These are phyloP conservation scores for Suhomyces sp. DNA, from an alignment of 805 yeast species.

Conservation along the genomic window DNA sequence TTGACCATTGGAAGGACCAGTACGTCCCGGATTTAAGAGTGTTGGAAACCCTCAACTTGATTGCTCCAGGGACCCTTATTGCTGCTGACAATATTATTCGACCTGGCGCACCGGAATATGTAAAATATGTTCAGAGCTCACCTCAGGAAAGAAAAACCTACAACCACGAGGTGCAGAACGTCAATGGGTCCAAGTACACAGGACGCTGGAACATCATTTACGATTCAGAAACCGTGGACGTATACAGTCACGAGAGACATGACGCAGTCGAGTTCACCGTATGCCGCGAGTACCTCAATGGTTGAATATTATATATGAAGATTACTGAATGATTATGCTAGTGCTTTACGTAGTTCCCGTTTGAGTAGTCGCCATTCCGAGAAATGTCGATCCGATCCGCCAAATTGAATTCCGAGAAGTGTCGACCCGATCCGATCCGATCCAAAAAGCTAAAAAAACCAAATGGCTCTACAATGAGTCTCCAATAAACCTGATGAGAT, in stretches of 20 bases:
- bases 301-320: background rate
- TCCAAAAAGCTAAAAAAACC: no score
- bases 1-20: slow-evolving; percentile 39
- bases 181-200: slow-evolving; percentile 22
- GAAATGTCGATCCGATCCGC: background rate
- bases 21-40: slow-evolving; percentile 44
- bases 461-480: no score
- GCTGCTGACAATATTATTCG: slow-evolving; percentile 36
- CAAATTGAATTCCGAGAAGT: background rate
- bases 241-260: background rate
- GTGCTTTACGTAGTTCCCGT: background rate
- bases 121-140: slow-evolving; percentile 33
- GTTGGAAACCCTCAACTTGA: slow-evolving; percentile 37
- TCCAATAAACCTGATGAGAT: no score
- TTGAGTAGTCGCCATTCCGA: background rate
- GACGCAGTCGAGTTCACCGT: background rate
- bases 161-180: slow-evolving; percentile 24
- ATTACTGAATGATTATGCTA: background rate
- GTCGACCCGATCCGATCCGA: background rate
- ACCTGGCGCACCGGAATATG: slow-evolving; percentile 42
- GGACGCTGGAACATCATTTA: slow-evolving; percentile 45
- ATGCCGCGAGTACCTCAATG: background rate
- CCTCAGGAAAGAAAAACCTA: slow-evolving; percentile 36
- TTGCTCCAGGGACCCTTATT: slow-evolving; percentile 38
- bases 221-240: slow-evolving; percentile 24